Percentiles rank a stretch among this genome's conserved stretches.
These are phyloP conservation scores for Plantago major DNA, from an alignment of 257 asterid genomes.

Conservation along the genomic window DNA sequence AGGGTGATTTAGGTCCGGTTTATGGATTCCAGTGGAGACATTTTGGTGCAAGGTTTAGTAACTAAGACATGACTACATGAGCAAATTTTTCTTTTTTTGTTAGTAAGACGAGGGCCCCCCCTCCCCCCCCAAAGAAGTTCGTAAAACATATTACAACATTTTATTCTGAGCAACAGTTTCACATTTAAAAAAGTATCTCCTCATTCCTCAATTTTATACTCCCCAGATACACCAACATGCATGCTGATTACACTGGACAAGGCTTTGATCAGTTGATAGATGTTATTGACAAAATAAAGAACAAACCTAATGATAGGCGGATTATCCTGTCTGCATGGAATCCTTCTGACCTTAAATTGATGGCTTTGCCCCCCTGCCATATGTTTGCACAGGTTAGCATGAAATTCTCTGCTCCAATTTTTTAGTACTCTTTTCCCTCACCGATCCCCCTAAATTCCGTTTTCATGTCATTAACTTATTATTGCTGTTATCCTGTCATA, in stretches of 20 bases:
- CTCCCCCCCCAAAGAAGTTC: too few species aligned
- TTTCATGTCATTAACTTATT: too few species aligned
- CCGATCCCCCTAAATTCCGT: too few species aligned
- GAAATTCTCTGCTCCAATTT: not conserved
- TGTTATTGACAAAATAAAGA: conserved; percentile 61
- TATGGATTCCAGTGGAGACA: conserved; percentile 90
- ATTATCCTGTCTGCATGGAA: conserved; percentile 78
- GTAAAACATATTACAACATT: too few species aligned
- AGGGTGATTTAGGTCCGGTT: conserved; percentile 76
- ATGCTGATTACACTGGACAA: conserved; percentile 66
- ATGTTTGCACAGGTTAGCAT: conserved; percentile 73
- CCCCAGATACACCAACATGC: conserved; percentile 66
- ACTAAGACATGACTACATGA: not conserved
- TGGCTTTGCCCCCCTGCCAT: conserved; percentile 91
- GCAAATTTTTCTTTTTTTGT: too few species aligned
- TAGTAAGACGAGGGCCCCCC: too few species aligned
- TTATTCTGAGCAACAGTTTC: not conserved
- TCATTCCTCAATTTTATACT: not conserved
- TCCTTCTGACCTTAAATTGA: conserved; percentile 68
- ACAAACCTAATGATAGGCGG: conserved; percentile 66
- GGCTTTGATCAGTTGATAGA: conserved; percentile 81
- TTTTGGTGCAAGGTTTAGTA: conserved; percentile 65
- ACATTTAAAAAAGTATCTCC: not conserved
- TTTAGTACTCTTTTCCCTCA: too few species aligned
- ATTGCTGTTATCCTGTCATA: too few species aligned